A percentile compares a stretch with the other conserved stretches of the same genome.
Evolutionary conservation across 208 protist genomes (phyloP).

Genomic region (Acanthamoeba triangularis): DNA sequence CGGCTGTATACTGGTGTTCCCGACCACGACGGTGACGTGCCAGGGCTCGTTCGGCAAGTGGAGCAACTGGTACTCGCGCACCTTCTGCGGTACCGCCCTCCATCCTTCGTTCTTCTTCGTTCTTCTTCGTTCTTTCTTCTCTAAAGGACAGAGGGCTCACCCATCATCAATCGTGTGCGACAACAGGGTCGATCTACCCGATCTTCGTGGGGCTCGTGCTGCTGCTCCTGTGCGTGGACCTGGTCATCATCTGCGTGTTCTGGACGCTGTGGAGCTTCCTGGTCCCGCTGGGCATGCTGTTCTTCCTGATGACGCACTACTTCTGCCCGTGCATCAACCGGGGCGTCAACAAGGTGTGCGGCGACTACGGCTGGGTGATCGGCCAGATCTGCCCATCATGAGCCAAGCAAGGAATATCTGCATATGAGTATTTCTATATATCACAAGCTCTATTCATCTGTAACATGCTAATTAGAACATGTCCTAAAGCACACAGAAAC

Average conservation of each 20-base stretch:
- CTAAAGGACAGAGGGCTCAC: no score
- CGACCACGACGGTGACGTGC: neutral
- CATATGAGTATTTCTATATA: no score
- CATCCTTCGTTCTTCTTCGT: neutral
- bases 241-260: conserved; percentile 2
- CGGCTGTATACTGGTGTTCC: neutral
- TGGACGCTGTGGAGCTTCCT: conserved; percentile 28
- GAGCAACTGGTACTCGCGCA: conserved; percentile 54
- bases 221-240: neutral
- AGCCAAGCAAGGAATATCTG: no score
- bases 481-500: no score
- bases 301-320: conserved; percentile 48
- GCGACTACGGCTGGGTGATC: neutral
- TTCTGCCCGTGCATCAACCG: conserved; percentile 39
- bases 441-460: no score
- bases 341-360: neutral
- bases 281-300: neutral
- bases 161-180: no score
- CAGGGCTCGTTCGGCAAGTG: conserved; percentile 4
- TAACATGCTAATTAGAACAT: no score
- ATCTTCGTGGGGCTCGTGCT: neutral
- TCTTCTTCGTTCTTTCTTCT: neutral
- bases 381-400: neutral
- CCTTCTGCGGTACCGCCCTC: neutral
- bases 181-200: conserved; percentile 1